Evolutionary conservation across 768 basidiomycete species (phyloP), one percentile per base, ranked within the genome.

Genomic region (Hericium erinaceus): DNA sequence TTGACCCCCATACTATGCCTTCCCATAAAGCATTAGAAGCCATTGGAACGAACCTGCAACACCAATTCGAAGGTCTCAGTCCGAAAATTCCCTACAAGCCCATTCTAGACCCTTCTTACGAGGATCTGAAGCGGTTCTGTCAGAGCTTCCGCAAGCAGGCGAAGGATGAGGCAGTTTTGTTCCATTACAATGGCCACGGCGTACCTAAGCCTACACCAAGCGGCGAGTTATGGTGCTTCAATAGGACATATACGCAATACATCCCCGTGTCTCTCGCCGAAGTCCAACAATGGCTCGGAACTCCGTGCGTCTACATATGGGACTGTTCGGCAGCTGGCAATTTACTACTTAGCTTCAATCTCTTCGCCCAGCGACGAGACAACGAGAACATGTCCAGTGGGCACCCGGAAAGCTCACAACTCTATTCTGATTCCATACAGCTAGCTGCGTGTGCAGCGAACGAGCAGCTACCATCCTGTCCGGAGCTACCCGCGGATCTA

Each of bases 161-260:
- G 1, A 92, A 93, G 69, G 89, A 94, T 39, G 97, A 99, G 66
- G 86, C 97, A 2, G 85, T 92, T 7, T 75, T 98, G 28, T 95
- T 98, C 72, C 92, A 98, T 72, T 99, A 98, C 73, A 99, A 98
- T 62, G 97, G 97, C 2, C 97, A 98, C 61, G 97, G 97, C 22
- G 97, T 99, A 20, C 95, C 95, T 2, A 95, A 92, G 66, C 97
- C 97, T 11, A 98, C 97, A 0, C 78, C 89, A 0, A 94, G 91
- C 61, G 90, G 97, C 22, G 97, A 99, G 71, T 79, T 99, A 54
- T 99, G 97, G 97, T 95, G 97, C 57, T 99, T 99, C 76, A 98
- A 99, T 71, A 80, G 85, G 66, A 89, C 84, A 64, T 98, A 98
- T 70, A 98, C 97, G 0, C 95, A 99, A 71, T 99, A 99, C 67